Conservation (phyloP, 2,329 filamentous ascomycete species). For the Phaeosphaeriaceae sp. region DNA sequence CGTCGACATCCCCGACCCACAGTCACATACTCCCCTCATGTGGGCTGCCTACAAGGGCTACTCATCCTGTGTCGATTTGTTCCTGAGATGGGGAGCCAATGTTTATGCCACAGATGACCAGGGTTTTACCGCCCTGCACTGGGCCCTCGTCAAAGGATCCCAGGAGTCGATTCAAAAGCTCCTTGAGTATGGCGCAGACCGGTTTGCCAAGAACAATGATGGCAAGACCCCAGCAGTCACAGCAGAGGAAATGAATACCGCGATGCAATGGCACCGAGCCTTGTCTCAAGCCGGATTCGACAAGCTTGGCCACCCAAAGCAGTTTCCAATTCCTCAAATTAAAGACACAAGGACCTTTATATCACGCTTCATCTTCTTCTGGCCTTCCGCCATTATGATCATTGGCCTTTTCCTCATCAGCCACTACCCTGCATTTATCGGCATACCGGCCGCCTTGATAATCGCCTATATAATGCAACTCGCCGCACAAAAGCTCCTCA, state of each 20-base stretch:
- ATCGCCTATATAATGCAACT: slow-evolving; percentile 76
- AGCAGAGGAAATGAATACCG: slow-evolving; percentile 88
- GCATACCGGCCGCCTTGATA: slow-evolving; percentile 72
- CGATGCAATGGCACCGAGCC: slow-evolving; percentile 79
- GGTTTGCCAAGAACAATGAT: slow-evolving; percentile 85
- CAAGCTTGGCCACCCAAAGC: slow-evolving; percentile 73
- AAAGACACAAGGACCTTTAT: slow-evolving; percentile 81
- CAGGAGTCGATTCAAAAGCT: slow-evolving; percentile 89
- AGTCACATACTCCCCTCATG: slow-evolving; percentile 94
- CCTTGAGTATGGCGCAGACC: slow-evolving; percentile 92
- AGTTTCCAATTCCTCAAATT: slow-evolving; percentile 76
- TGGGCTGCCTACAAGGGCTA: slow-evolving; percentile 99
- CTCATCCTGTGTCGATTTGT: slow-evolving; percentile 87
- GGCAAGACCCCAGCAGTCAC: slow-evolving; percentile 90
- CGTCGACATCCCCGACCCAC: slow-evolving; percentile 86
- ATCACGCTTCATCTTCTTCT: slow-evolving; percentile 86
- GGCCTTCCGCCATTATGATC: slow-evolving; percentile 81
- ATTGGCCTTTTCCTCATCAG: slow-evolving; percentile 74
- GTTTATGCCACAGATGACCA: slow-evolving; percentile 90
- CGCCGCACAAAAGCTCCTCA: slow-evolving; percentile 76
- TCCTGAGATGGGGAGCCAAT: slow-evolving; percentile 92
- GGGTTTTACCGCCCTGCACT: slow-evolving; percentile 93
- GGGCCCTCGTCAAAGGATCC: slow-evolving; percentile 94
- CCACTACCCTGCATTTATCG: slow-evolving; percentile 74
- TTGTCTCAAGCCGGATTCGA: slow-evolving; percentile 85